Base-by-base conservation (phyloP, 2,329 filamentous ascomycete genomes). In the Elsinoe australis region DNA sequence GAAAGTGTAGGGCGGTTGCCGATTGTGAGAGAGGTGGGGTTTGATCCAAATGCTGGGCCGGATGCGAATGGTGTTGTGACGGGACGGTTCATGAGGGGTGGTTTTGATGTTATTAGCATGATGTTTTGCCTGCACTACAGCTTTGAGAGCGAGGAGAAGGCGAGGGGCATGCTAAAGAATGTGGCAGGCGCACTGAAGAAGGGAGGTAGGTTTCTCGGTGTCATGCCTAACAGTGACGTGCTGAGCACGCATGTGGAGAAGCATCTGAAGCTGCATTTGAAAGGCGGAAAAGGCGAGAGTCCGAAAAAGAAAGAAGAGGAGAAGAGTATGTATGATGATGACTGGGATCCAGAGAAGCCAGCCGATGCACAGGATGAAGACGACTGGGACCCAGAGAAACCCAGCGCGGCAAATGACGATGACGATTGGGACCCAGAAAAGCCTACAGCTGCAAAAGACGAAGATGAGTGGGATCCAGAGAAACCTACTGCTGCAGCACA, bases 81-180 rank as follows among this genome's bases (percentile, higher is more conserved):
- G 65, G 81, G 79, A 31, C 82, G 77, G 67, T 76, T 78, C 52
- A 79, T 79, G 47, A 83, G 83, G 49, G 89, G 90, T 32, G 71
- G 71, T 3, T 98, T 96, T 58, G 92, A 98, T 63, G 85, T 96
- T 33, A 90, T 98, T 54, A 88, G 84, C 61, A 95, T 95, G 79
- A 98, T 98, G 92, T 98, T 98, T 66, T 94, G 88, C 60, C 92
- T 98, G 81, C 92, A 98, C 69, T 98, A 98, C 64, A 89, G 92
- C 4, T 98, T 96, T 58, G 92, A 96, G 70, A 87, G 75, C 46
- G 90, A 98, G 65, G 78, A 80, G 39, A 94, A 95, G 65, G 87
- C 90, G 2, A 80, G 87, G 35, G 85, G 80, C 53, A 96, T 98
- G 92, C 75, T 98, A 49, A 79, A 82, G 59, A 98, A 98, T 61